Percentiles rank a stretch among this genome's conserved stretches.
phyloP scores from a whole-genome alignment of 306 rosid species.

The Carpinus viminea region DNA sequence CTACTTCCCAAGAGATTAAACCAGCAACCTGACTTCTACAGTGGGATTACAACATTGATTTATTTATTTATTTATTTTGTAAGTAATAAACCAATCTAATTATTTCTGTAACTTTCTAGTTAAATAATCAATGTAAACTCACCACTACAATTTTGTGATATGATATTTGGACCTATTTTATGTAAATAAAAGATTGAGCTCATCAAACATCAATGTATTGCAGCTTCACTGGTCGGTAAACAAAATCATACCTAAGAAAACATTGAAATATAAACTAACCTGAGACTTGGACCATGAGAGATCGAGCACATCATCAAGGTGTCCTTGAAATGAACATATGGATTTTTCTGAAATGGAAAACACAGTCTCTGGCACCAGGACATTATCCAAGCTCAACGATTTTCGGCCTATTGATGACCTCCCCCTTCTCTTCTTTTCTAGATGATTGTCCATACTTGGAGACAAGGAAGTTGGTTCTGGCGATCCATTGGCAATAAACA shows the following conservation, averaged over 20 bases:
- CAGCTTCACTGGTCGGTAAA: neutral
- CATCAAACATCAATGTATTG: neutral
- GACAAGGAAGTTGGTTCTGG: conserved; percentile 61
- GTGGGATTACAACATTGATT: neutral
- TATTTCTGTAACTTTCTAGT: neutral
- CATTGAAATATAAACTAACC: conserved; percentile 54
- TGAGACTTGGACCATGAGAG: conserved; percentile 99
- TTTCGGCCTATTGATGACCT: conserved; percentile 75
- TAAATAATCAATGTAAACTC: neutral
- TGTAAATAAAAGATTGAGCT: neutral
- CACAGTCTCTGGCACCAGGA: conserved; percentile 66
- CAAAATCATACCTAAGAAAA: conserved; percentile 19
- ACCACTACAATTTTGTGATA: neutral
- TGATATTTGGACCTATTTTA: neutral
- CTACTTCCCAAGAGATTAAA: neutral
- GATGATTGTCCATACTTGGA: conserved; percentile 52
- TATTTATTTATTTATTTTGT: no score
- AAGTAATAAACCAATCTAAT: no score
- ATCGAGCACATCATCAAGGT: conserved; percentile 84
- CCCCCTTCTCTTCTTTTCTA: conserved; percentile 84
- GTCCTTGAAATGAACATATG: conserved; percentile 81
- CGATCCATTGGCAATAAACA: conserved; percentile 67
- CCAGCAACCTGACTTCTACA: neutral
- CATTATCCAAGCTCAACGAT: conserved; percentile 75
- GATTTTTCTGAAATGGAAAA: conserved; percentile 92